Evolutionary conservation across 2,329 filamentous ascomycete genomes (phyloP).

Genomic region (Lasiodiplodia citricola): DNA sequence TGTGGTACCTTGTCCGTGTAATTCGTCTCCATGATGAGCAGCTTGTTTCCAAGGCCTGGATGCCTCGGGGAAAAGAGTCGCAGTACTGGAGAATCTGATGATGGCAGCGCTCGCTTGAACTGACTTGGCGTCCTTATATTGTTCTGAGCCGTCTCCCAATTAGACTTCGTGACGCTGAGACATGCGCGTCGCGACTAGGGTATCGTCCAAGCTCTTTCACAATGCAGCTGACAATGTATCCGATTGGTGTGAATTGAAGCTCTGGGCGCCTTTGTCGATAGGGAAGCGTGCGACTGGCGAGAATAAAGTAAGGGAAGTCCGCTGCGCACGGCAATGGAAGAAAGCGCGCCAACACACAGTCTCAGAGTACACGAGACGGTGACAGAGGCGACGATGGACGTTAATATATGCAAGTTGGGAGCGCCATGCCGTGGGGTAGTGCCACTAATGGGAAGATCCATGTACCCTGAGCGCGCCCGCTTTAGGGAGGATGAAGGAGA

Average conservation of each 20-base stretch:
- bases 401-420: conserved; percentile 1
- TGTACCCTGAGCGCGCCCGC: neutral
- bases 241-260: neutral
- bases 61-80: neutral
- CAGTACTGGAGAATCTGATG: neutral
- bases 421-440: neutral
- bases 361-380: too few relatives aligned
- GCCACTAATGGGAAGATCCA: neutral
- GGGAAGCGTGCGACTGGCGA: neutral
- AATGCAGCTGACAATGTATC: neutral
- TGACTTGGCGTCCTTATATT: neutral
- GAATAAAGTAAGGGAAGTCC: neutral
- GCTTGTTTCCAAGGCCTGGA: neutral
- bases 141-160: neutral
- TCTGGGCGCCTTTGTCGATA: neutral
- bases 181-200: neutral
- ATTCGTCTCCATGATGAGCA: conserved; percentile 53
- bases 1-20: conserved; percentile 46
- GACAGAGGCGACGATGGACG: neutral
- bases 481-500: neutral
- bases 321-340: neutral
- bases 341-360: neutral
- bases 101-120: neutral
- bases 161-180: neutral
- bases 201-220: neutral